These are phyloP conservation scores for Datisca glomerata DNA, from an alignment of 306 rosid genomes.

Conservation along the genomic window DNA sequence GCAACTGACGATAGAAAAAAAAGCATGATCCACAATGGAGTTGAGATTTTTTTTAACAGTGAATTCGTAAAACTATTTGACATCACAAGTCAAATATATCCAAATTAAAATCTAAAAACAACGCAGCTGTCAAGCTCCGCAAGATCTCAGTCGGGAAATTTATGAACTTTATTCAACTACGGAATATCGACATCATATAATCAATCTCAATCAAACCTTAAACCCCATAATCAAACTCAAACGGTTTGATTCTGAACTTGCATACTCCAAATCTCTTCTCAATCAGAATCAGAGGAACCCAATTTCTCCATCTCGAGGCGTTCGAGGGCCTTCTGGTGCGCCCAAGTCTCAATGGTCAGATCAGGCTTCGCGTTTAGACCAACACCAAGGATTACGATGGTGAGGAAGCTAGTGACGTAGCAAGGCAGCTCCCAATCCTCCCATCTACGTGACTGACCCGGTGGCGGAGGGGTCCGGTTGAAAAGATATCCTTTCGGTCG, in stretches of 20 bases:
- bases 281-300: slow-evolving; percentile 20
- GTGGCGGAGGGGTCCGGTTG: slow-evolving; percentile 63
- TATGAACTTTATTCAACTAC: slow-evolving; percentile 9
- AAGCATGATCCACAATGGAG: too few relatives aligned
- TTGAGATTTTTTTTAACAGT: too few relatives aligned
- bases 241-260: slow-evolving; percentile 4
- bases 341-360: slow-evolving; percentile 97
- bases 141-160: slow-evolving; percentile 1
- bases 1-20: too few relatives aligned
- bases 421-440: slow-evolving; percentile 99
- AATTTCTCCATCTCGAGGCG: slow-evolving; percentile 66
- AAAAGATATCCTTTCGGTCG: slow-evolving; percentile 67
- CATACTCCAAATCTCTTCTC: too few relatives aligned
- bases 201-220: slow-evolving; percentile 6
- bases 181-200: slow-evolving; percentile 8
- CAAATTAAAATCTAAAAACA: background rate
- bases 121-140: slow-evolving; percentile 1
- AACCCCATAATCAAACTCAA: slow-evolving; percentile 16
- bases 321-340: slow-evolving; percentile 91
- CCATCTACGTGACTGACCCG: slow-evolving; percentile 85
- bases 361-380: slow-evolving; percentile 99
- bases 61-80: background rate
- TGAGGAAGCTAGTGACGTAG: slow-evolving; percentile 91
- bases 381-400: slow-evolving; percentile 95
- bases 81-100: slow-evolving; percentile 1